Evolutionary conservation across 352 stramenopile genomes (phyloP).

Genomic region (Pythium periplocum): DNA sequence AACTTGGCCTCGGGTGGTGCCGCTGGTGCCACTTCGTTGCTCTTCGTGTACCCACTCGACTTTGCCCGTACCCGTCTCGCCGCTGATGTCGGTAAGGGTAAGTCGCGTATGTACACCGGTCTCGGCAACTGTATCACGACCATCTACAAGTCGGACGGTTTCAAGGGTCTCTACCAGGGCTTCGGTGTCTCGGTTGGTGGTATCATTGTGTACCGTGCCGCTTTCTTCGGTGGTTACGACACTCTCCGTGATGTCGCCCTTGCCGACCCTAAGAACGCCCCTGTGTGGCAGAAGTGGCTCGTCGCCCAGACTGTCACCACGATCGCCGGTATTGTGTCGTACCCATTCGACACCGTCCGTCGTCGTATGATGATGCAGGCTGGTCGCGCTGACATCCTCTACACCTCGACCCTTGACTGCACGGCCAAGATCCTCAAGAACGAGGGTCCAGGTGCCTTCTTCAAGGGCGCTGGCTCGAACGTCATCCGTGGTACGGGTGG

Average conservation of each 20-base stretch:
- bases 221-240: slow-evolving; percentile 98
- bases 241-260: slow-evolving; percentile 90
- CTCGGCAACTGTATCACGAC: slow-evolving; percentile 96
- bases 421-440: slow-evolving; percentile 96
- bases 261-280: slow-evolving; percentile 78
- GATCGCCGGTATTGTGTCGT: slow-evolving; percentile 91
- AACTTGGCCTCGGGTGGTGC: slow-evolving; percentile 98
- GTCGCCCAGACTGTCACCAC: slow-evolving; percentile 91
- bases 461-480: slow-evolving; percentile 99
- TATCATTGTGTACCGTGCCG: slow-evolving; percentile 98
- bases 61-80: slow-evolving; percentile 98
- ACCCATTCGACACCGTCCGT: slow-evolving; percentile 95
- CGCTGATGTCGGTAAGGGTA: slow-evolving; percentile 96
- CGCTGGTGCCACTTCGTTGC: slow-evolving; percentile 94
- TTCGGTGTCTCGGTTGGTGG: slow-evolving; percentile 98
- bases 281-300: slow-evolving; percentile 88
- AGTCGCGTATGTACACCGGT: slow-evolving; percentile 97
- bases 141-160: slow-evolving; percentile 91
- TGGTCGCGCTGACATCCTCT: slow-evolving; percentile 96
- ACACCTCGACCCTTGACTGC: slow-evolving; percentile 97
- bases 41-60: slow-evolving; percentile 97
- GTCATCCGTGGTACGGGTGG: slow-evolving; percentile 97
- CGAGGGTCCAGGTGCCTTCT: slow-evolving; percentile 94
- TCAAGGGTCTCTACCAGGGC: slow-evolving; percentile 96
- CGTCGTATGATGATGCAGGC: slow-evolving; percentile 98